A percentile compares a stretch with the other conserved stretches of the same genome.
phyloP scores from a whole-genome alignment of 169 alveolate genomes.

The Cryptosporidium sp. region DNA sequence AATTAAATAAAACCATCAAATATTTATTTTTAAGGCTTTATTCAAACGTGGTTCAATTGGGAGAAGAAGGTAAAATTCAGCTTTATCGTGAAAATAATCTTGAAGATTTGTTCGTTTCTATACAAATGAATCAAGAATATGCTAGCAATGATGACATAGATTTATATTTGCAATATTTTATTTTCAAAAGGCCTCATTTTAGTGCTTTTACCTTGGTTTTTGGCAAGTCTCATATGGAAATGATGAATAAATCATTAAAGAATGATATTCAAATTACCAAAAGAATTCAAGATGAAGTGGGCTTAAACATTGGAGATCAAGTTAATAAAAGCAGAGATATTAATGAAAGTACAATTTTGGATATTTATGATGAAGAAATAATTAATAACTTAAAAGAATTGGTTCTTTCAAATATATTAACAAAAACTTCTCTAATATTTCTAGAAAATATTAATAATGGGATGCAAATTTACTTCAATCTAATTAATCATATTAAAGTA shows the following conservation, averaged over 20 bases:
- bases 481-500: neutral
- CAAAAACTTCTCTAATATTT: conserved; percentile 40
- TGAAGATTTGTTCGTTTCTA: neutral
- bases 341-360: neutral
- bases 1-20: neutral
- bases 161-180: conserved; percentile 24
- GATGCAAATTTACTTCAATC: conserved; percentile 2
- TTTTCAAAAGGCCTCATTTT: neutral
- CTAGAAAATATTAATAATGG: conserved; percentile 41
- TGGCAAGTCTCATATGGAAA: neutral
- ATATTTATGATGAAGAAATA: conserved; percentile 23
- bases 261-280: neutral
- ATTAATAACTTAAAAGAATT: neutral
- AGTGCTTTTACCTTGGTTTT: conserved; percentile 5
- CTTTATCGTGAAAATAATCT: conserved; percentile 11
- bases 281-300: neutral
- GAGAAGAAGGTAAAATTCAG: conserved; percentile 20
- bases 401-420: neutral
- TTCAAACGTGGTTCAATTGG: conserved; percentile 15
- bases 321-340: neutral
- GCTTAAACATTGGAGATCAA: neutral
- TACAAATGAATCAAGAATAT: conserved; percentile 15
- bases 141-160: neutral
- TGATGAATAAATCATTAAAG: neutral
- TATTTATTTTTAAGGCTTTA: conserved; percentile 44